Evolutionary conservation across 805 yeast genomes (phyloP), one percentile per base, ranked within the genome.

Genomic region (Kockiozyma suomiensis): DNA sequence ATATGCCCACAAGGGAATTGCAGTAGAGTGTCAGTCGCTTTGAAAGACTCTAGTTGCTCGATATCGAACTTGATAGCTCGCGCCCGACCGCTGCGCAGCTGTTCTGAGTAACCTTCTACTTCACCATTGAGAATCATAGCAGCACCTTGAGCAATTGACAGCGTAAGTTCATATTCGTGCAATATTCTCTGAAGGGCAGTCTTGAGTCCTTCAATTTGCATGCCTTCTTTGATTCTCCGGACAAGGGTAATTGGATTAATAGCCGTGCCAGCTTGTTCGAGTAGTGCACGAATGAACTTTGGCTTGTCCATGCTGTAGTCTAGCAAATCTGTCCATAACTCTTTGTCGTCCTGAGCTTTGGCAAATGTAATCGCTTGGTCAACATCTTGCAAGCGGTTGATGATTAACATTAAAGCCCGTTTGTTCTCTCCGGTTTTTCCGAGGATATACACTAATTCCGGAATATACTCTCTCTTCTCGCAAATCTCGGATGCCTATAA

Each of bases 381-480:
- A 0, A 97, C 93, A 70, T 93, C 94, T 56, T 86, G 80, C 53
- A 92, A 74, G 66, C 88, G 81, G 64, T 88, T 87, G 41, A 91
- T 84, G 15, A 94, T 90, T 45, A 94, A 76, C 58, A 78, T 81
- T 67, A 93, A 74, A 0, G 98, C 98, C 62, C 83, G 81, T 62
- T 80, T 81, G 58, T 85, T 84, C 66, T 88, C 88, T 1, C 99
- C 98, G 26, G 88, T 85, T 67, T 84, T 83, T 3, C 96, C 96
- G 62, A 90, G 79, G 32, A 94, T 73, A 69, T 84, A 91, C 0
- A 94, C 96, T 42, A 91, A 77, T 69, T 93, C 98, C 42, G 86
- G 83, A 42, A 79, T 79, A 42, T 81, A 79, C 0, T 79, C 78
- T 23, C 79, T 75, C 10, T 70, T 59, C 61, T 85, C 84, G 68